These are phyloP conservation scores for Fusarium staphyleae DNA, from an alignment of 2,329 filamentous ascomycete genomes.

Conservation along the genomic window DNA sequence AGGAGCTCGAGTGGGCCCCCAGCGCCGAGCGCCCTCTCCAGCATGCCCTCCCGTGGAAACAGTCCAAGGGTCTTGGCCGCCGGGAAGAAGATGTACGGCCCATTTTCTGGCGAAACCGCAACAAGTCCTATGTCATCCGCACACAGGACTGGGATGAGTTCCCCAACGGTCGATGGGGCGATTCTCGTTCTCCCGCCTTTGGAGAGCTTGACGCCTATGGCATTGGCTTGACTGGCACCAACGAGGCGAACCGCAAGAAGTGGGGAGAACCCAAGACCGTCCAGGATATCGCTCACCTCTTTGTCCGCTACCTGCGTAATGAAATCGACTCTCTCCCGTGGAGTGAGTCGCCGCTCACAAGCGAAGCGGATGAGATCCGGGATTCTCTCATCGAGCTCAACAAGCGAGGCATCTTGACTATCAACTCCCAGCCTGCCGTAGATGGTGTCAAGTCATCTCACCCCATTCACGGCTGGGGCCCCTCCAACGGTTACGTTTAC, in stretches of 20 bases:
- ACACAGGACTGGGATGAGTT: constrained; percentile 99
- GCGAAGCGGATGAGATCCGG: constrained; percentile 81
- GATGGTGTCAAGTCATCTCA: constrained; percentile 89
- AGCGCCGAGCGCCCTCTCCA: constrained; percentile 79
- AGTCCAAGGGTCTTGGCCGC: constrained; percentile 87
- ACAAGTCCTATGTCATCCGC: constrained; percentile 92
- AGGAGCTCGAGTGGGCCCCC: constrained; percentile 85
- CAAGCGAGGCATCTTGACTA: constrained; percentile 84
- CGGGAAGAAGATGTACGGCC: constrained; percentile 95
- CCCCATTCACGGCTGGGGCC: constrained; percentile 91
- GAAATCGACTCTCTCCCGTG: constrained; percentile 86
- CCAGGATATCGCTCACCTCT: constrained; percentile 81
- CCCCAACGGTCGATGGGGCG: constrained; percentile 98
- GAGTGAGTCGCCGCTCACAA: constrained; percentile 88
- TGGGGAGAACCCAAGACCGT: constrained; percentile 88
- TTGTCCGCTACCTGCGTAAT: constrained; percentile 83
- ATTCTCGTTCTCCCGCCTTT: constrained; percentile 94
- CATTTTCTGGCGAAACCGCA: constrained; percentile 98
- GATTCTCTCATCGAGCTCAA: constrained; percentile 82
- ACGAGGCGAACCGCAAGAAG: constrained; percentile 92
- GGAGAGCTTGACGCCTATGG: constrained; percentile 95
- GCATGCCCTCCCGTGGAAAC: constrained; percentile 94
- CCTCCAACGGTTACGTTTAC: constrained; percentile 94
- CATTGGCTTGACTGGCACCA: constrained; percentile 91
- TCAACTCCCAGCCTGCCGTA: constrained; percentile 97